These are phyloP conservation scores for Botrytis elliptica DNA, from an alignment of 2,329 filamentous ascomycete genomes.

Conservation along the genomic window DNA sequence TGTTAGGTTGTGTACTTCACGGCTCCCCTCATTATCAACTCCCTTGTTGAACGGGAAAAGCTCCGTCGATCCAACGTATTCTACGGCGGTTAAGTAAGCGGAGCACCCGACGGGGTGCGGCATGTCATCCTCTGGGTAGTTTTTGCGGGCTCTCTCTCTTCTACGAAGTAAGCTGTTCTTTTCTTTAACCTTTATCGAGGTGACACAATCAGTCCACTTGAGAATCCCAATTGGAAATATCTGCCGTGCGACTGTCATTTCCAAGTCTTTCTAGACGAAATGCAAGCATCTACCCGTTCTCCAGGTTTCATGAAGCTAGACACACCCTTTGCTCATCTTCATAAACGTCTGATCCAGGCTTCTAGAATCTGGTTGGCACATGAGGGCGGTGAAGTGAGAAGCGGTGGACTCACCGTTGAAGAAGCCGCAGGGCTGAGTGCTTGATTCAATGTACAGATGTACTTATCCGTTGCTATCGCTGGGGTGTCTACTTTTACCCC, in stretches of 20 bases:
- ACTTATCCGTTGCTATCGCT: conserved; percentile 21
- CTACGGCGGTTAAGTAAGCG: conserved; percentile 16
- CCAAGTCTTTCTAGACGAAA: conserved; percentile 18
- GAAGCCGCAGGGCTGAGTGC: conserved; percentile 36
- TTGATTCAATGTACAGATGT: conserved; percentile 22
- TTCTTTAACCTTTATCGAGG: conserved; percentile 11
- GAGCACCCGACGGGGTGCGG: conserved; percentile 27
- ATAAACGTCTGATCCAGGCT: conserved; percentile 24
- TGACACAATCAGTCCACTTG: conserved; percentile 11
- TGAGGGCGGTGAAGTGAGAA: conserved; percentile 30
- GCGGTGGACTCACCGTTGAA: conserved; percentile 28
- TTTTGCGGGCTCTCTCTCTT: not conserved
- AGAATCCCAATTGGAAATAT: not conserved
- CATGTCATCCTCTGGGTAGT: not conserved
- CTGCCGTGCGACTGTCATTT: conserved; percentile 12
- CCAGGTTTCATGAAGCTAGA: conserved; percentile 11
- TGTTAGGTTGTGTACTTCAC: conserved; percentile 24
- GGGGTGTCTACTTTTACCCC: conserved; percentile 32
- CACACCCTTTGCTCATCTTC: conserved; percentile 8
- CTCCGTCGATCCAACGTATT: conserved; percentile 5
- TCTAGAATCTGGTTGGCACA: conserved; percentile 29
- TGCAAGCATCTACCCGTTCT: conserved; percentile 18
- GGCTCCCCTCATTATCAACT: not conserved
- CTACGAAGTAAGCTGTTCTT: conserved; percentile 4
- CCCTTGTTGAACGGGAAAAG: conserved; percentile 9